Percentiles rank a stretch among this genome's conserved stretches.
These are phyloP conservation scores for Lycium barbarum DNA, from an alignment of 257 asterid genomes.

Conservation along the genomic window DNA sequence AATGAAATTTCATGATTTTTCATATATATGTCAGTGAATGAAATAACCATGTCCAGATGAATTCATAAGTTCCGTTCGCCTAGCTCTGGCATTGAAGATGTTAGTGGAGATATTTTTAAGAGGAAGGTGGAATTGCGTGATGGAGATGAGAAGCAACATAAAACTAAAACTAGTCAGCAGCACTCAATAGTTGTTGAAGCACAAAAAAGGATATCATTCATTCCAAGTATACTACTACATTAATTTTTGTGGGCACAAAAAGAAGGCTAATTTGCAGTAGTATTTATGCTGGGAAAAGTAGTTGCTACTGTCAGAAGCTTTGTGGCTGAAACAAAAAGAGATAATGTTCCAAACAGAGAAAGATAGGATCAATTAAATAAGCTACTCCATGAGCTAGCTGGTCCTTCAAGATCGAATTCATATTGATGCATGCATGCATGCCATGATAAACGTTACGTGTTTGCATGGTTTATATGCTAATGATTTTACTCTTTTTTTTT, in stretches of 20 bases:
- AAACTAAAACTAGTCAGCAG: background rate
- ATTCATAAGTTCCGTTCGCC: background rate
- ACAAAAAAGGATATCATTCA: slow-evolving; percentile 9
- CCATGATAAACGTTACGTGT: background rate
- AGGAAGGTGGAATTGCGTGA: background rate
- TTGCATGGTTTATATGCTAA: background rate
- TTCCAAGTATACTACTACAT: background rate
- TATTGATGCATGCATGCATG: background rate
- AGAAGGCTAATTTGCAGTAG: slow-evolving; percentile 22
- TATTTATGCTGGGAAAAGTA: slow-evolving; percentile 11
- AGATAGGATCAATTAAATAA: slow-evolving; percentile 33
- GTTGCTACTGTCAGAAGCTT: slow-evolving; percentile 22
- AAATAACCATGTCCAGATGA: background rate
- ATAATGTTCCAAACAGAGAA: background rate
- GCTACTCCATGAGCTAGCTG: no score
- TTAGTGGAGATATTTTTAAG: slow-evolving; percentile 14
- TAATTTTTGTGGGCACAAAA: slow-evolving; percentile 24
- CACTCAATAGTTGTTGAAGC: slow-evolving; percentile 12
- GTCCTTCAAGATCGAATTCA: no score
- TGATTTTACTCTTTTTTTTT: background rate
- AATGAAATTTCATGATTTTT: background rate
- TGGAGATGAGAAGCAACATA: background rate
- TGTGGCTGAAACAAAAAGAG: slow-evolving; percentile 38
- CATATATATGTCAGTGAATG: background rate
- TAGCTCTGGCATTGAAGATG: background rate